Percentiles rank a stretch among this genome's conserved stretches.
Evolutionary conservation across 2,329 filamentous ascomycete genomes (phyloP).

Genomic region (Alternaria panax): DNA sequence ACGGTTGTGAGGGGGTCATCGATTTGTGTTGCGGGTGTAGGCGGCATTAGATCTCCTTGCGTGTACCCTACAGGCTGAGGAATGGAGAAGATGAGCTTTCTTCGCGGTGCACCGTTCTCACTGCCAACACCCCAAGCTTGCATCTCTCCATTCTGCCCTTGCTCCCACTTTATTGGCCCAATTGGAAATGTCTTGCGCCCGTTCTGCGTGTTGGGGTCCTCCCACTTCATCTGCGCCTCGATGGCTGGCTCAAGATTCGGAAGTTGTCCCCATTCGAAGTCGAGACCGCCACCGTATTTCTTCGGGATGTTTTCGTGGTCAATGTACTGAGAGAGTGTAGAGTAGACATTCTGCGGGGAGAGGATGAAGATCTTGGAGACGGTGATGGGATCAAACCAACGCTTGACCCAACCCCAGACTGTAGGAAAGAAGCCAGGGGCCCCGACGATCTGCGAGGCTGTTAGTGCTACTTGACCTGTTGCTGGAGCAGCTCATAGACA

Average conservation of each 20-base stretch:
- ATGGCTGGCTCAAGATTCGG: conserved; percentile 71
- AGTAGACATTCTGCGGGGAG: conserved; percentile 72
- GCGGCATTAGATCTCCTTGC: conserved; percentile 31
- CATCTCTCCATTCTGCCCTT: conserved; percentile 52
- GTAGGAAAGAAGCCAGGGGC: conserved; percentile 91
- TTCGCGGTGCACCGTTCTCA: conserved; percentile 52
- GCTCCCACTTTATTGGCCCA: conserved; percentile 58
- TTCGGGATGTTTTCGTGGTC: conserved; percentile 84
- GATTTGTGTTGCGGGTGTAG: conserved; percentile 36
- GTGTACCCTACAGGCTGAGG: conserved; percentile 40
- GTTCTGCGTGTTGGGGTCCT: conserved; percentile 38
- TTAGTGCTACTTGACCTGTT: conserved; percentile 9
- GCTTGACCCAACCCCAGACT: conserved; percentile 93
- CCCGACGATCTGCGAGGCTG: conserved; percentile 72
- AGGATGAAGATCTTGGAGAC: conserved; percentile 94
- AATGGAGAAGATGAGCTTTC: conserved; percentile 51
- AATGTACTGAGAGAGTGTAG: conserved; percentile 82
- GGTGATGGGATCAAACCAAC: conserved; percentile 89
- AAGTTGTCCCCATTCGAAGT: conserved; percentile 80
- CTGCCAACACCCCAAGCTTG: conserved; percentile 56
- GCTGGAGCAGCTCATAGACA: conserved; percentile 26
- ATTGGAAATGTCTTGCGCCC: conserved; percentile 54
- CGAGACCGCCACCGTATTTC: conserved; percentile 85
- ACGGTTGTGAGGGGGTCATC: conserved; percentile 41
- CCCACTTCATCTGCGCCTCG: conserved; percentile 53